Conservation (phyloP, 2,329 filamentous ascomycete genomes). For the Ploettnerulaceae sp. region DNA sequence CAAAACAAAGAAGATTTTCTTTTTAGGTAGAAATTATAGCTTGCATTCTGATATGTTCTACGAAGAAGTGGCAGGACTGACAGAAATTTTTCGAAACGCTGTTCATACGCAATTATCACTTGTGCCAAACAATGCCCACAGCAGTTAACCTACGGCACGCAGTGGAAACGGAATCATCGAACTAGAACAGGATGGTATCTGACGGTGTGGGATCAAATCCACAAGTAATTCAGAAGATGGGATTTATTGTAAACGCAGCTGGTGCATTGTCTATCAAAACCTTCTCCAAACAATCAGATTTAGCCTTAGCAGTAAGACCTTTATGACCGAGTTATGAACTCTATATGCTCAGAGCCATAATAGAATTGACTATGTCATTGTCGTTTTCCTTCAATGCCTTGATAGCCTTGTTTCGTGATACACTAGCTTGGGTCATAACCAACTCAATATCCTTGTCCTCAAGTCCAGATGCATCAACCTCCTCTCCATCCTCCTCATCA, state of each 20-base stretch:
- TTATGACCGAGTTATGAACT: conserved; percentile 11
- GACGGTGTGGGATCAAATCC: neutral
- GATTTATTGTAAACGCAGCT: neutral
- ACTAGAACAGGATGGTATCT: too few relatives aligned
- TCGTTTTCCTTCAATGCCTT: conserved; percentile 99
- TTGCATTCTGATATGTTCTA: too few relatives aligned
- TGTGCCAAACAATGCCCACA: too few relatives aligned
- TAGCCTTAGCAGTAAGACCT: conserved; percentile 6
- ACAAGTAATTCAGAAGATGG: conserved; percentile 9
- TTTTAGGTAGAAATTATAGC: too few relatives aligned
- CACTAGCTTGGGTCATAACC: conserved; percentile 95
- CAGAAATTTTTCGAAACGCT: too few relatives aligned
- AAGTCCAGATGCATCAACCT: conserved; percentile 88
- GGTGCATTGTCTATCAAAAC: conserved; percentile 2
- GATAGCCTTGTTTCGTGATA: conserved; percentile 96
- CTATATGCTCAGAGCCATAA: conserved; percentile 94
- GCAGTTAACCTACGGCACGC: too few relatives aligned
- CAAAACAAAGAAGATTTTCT: too few relatives aligned
- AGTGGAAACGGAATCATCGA: too few relatives aligned
- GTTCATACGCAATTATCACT: too few relatives aligned
- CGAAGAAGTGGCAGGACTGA: too few relatives aligned
- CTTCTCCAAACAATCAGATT: neutral
- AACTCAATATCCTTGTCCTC: conserved; percentile 99
- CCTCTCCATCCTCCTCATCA: conserved; percentile 88
- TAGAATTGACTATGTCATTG: conserved; percentile 99